Evolutionary conservation across 208 protist genomes (phyloP), one percentile per base, ranked within the genome.

Genomic region (Endotrypanum monterogeii): DNA sequence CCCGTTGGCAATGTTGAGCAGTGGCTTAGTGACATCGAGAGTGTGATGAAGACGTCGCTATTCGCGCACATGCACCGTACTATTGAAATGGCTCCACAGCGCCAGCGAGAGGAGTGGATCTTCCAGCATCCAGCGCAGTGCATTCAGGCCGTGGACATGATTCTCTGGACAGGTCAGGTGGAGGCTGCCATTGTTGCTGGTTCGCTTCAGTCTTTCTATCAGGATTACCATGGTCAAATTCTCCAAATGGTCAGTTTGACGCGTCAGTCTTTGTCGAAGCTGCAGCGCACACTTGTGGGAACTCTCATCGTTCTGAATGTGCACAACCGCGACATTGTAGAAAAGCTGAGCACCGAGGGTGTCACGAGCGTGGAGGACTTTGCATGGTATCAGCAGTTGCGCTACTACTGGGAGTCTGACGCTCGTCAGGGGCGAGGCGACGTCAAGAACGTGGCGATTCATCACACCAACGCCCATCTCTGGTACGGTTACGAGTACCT

Each of bases 401-500:
- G 97, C n/a, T 98, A 98, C 85, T 98, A 98, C 74, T 99, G 97
- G 94, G 93, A 97, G 79, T 63, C 84, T 12, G 88, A 92, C 58
- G 65, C 72, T 5, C 68, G 76, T 14, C 61, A 73, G 25, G 57
- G 58, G 30, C 79, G 57, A 48, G 74, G 65, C 48, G 86, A 79
- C 11, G 74, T 72, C 25, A 96, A 96, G 87, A 97, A 94, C 70
- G 86, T 96, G 37, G 91, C 88, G 32, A 94, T 98, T 37, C 91
- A 89, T 25, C 95, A 98, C 71, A 94, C 89, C 87, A 94, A 91
- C 76, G 91, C 96, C 14, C 83, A 93, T 52, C 85, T 99, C 39
- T 91, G 85, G 83, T 98, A 98, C 86, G 96, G 96, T 30, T 99
- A 98, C 78, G 98, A 99, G 86, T 99, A 99, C 88, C 83, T 98